A percentile compares a stretch with the other conserved stretches of the same genome.
Evolutionary conservation across 1,284 basidiomycete species (phyloP).

Genomic region (Macrocystidia cucumis): DNA sequence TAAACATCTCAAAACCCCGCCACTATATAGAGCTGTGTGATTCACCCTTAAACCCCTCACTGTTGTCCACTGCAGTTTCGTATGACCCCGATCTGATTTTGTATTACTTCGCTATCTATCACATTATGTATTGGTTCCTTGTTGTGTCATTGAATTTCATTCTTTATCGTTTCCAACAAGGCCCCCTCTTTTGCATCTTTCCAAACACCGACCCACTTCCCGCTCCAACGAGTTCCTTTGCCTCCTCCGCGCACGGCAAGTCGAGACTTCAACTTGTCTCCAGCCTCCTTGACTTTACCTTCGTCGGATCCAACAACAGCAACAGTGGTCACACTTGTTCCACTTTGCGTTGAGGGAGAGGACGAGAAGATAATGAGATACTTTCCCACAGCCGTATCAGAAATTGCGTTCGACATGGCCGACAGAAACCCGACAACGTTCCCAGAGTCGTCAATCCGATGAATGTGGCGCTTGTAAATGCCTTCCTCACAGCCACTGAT

Average conservation of each 20-base stretch:
- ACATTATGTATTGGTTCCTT: too few relatives aligned
- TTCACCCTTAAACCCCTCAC: too few relatives aligned
- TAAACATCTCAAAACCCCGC: too few relatives aligned
- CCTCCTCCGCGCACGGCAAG: slow-evolving; percentile 59
- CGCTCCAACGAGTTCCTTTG: slow-evolving; percentile 60
- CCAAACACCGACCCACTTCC: slow-evolving; percentile 53
- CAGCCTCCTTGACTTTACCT: slow-evolving; percentile 48
- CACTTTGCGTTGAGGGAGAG: slow-evolving; percentile 47
- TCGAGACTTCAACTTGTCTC: slow-evolving; percentile 49
- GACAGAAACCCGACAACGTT: slow-evolving; percentile 58
- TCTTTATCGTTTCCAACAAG: slow-evolving; percentile 34
- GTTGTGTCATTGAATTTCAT: slow-evolving; percentile 2
- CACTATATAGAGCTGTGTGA: too few relatives aligned
- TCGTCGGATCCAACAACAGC: slow-evolving; percentile 55
- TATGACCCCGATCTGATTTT: too few relatives aligned
- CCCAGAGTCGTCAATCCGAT: slow-evolving; percentile 53
- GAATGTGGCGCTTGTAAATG: slow-evolving; percentile 38
- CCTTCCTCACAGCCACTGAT: slow-evolving; percentile 16
- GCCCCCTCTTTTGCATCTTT: slow-evolving; percentile 33
- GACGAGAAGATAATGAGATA: slow-evolving; percentile 56
- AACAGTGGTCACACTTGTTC: slow-evolving; percentile 43
- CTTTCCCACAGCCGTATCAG: slow-evolving; percentile 22
- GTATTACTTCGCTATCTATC: too few relatives aligned
- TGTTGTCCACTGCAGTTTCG: too few relatives aligned
- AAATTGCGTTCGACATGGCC: slow-evolving; percentile 43